Base-by-base conservation (phyloP, 192 early-diverging fungal genomes). In the Rhizoclosmatium sp. region DNA sequence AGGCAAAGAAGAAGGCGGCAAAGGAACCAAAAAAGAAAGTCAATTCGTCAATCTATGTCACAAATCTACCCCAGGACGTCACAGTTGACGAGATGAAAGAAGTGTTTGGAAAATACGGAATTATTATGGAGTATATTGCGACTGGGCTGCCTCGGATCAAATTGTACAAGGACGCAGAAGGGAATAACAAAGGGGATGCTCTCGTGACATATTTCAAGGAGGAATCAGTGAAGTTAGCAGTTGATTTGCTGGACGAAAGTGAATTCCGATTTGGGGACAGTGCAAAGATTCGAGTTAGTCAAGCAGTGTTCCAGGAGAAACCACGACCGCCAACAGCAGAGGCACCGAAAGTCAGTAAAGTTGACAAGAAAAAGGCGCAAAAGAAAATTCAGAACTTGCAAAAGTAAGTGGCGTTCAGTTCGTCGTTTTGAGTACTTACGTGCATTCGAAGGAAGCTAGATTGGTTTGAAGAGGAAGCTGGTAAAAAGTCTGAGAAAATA, bases 171-270 rank as follows among this genome's bases (percentile, higher is more conserved):
- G 85, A 96, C 64, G 83, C 79, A n/a, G 78, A 91, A 4, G 93
- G 92, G 5, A 71, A 78, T 5, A 79, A 90, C 39, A 98, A 97
- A 79, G 98, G 98, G 1, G 98, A 99, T 82, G 98, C 92, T 4
- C 83, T 99, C 4, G 92, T 99, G 4, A 94, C 92, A 12, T 99
- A 94, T 81, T 92, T 96, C 76, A 94, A 96, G 80, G 91, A 91
- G 54, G 96, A 97, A 75, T 95, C 94, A 1, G 96, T 99, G 21
- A 79, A 90, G 21, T 83, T 99, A 46, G 94, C 95, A 2, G 86
- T 95, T 19, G 86, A 94, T 69, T 86, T 99, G 31, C 58, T 98
- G 84, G 96, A 98, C 75, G 96, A 99, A 19, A 86, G 92, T 4
- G 91, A 91, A 40, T 93, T 96, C 49, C 91, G 96, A 5, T 80